A percentile compares a stretch with the other conserved stretches of the same genome.
phyloP scores from a whole-genome alignment of 2,329 filamentous ascomycete genomes.

The Cladosporium austrohemisphaericum region DNA sequence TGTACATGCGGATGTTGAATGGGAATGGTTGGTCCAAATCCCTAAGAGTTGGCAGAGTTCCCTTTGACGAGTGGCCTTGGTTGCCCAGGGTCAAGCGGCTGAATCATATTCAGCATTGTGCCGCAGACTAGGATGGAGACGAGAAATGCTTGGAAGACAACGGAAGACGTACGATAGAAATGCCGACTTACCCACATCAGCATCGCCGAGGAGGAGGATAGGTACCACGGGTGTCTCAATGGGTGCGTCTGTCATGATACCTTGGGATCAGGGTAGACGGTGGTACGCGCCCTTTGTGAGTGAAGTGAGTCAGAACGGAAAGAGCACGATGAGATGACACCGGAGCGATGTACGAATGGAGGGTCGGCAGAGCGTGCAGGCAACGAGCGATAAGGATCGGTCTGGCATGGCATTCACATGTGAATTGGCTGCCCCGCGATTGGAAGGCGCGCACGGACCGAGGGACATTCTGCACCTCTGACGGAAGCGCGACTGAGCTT shows the following conservation, averaged over 20 bases:
- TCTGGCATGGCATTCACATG: no score
- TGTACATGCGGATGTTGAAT: conserved; percentile 57
- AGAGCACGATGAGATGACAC: no score
- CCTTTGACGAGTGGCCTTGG: conserved; percentile 29
- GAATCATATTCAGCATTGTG: neutral
- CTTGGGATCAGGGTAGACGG: neutral
- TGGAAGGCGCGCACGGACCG: no score
- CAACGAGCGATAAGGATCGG: no score
- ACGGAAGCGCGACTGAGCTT: no score
- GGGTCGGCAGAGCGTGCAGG: no score
- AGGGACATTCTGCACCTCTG: no score
- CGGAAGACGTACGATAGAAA: conserved; percentile 55
- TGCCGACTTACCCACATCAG: conserved; percentile 59
- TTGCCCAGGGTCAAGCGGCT: conserved; percentile 29
- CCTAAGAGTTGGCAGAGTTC: conserved; percentile 43
- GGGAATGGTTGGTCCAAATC: conserved; percentile 57
- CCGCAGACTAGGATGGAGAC: conserved; percentile 1
- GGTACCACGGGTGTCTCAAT: conserved; percentile 37
- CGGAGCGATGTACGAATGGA: no score
- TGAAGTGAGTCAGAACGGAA: no score
- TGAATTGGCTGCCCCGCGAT: neutral
- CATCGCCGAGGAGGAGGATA: conserved; percentile 57
- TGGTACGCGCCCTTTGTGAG: no score
- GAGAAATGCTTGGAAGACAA: no score
- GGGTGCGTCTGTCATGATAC: conserved; percentile 1